Conservation (phyloP, 768 basidiomycete species). For the Strobilomyces dryophilus region DNA sequence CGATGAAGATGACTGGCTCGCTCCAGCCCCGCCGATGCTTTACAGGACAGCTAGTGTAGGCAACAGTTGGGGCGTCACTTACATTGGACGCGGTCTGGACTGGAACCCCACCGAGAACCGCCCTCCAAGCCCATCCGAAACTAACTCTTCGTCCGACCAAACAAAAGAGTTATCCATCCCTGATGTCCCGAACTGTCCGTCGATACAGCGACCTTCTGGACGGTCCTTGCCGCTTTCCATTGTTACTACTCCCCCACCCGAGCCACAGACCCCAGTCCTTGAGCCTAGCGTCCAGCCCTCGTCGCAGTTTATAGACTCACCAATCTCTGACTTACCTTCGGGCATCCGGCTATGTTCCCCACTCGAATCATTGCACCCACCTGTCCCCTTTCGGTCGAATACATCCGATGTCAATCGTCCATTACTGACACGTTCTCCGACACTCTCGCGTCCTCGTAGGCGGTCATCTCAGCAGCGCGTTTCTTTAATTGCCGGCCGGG, state of each 20-base stretch:
- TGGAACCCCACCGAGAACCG: slow-evolving; percentile 51
- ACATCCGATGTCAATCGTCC: slow-evolving; percentile 23
- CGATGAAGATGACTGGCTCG: slow-evolving; percentile 69
- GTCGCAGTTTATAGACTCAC: slow-evolving; percentile 29
- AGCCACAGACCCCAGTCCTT: slow-evolving; percentile 19
- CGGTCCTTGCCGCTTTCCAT: slow-evolving; percentile 15
- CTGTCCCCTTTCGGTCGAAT: slow-evolving; percentile 18
- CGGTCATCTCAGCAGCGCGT: slow-evolving; percentile 83
- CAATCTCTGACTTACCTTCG: slow-evolving; percentile 27
- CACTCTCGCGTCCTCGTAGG: slow-evolving; percentile 61
- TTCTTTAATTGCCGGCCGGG: slow-evolving; percentile 77
- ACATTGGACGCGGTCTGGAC: slow-evolving; percentile 77
- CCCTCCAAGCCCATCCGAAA: slow-evolving; percentile 5
- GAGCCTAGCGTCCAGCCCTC: slow-evolving; percentile 28
- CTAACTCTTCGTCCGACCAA: slow-evolving; percentile 5
- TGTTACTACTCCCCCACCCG: slow-evolving; percentile 21
- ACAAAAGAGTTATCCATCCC: slow-evolving; percentile 6
- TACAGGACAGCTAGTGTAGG: slow-evolving; percentile 65
- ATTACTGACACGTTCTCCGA: slow-evolving; percentile 44
- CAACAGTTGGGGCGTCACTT: slow-evolving; percentile 83
- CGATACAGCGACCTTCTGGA: slow-evolving; percentile 6
- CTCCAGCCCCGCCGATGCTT: slow-evolving; percentile 45
- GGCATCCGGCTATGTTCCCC: slow-evolving; percentile 35
- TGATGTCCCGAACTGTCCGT: slow-evolving; percentile 11
- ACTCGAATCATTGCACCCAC: slow-evolving; percentile 13